Base-by-base conservation (phyloP, 495 filamentous ascomycete species). In the Trichoderma asperelloides region DNA sequence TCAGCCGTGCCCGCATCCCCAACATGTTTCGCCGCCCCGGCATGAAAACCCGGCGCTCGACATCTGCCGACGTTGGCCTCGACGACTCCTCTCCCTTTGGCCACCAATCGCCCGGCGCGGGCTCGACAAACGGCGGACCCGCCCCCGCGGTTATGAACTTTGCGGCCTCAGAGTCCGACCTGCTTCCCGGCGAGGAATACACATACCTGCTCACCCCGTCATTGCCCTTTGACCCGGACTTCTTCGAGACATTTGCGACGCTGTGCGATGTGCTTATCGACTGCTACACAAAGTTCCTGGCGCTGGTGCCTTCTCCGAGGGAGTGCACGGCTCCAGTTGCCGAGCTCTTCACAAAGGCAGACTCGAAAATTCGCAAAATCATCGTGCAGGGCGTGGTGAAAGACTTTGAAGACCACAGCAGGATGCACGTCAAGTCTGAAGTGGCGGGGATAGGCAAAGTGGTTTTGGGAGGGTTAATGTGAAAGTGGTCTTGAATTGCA, bases 171-270 rank as follows among this genome's bases (percentile, higher is more conserved):
- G 82, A 76, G 72, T 79, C 75, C 0, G 84, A 86, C 43, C 74
- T 86, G 11, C 66, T 86, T 2, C 82, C 84, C 0, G 85, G 90
- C 18, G 94, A 97, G 75, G 89, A 93, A 71, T 99, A 97, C 70
- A 86, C 87, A 0, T 88, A 93, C 75, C 86, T 99, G 7, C 80
- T 95, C 1, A 98, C 93, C 5, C 96, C 96, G 0, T 88, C 88
- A n/a, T 79, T 98, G 64, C 95, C 95, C 0, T 99, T 99, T 72
- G 95, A 98, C 63, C 94, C 94, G 12, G 95, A 99, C 76, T 99
- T 96, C 73, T 96, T 92, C 75, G 92, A 96, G 78, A 96, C 92
- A 0, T 98, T 98, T 76, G 89, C 93, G n/a, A 97, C 95, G 11
- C 81, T 99, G 28, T 98, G 95, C 78, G 96, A 99, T 75, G 91